These are phyloP conservation scores for Prorocentrum cordatum DNA, from an alignment of 169 alveolate genomes.

Conservation along the genomic window DNA sequence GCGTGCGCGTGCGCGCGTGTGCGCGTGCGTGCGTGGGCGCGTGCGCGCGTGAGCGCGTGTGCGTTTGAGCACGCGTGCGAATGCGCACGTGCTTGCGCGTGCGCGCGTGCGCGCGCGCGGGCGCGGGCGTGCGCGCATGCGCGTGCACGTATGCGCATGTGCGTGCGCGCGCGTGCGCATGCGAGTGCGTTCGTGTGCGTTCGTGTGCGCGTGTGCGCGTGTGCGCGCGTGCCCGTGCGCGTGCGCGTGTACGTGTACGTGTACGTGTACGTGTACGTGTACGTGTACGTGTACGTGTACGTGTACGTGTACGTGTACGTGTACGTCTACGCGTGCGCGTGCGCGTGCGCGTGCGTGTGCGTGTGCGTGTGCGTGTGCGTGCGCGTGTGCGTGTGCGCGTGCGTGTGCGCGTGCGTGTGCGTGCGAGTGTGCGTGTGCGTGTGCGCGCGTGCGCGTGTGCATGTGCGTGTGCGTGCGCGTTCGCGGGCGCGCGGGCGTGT, in stretches of 20 bases:
- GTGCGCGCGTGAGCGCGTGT: neutral
- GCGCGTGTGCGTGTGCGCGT: neutral
- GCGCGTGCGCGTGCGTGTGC: neutral
- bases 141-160: neutral
- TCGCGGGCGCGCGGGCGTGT: neutral
- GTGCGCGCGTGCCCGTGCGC: neutral
- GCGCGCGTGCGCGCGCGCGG: neutral
- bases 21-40: neutral
- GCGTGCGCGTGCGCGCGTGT: neutral
- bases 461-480: neutral
- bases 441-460: neutral
- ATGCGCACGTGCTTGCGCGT: neutral
- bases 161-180: neutral
- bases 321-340: neutral
- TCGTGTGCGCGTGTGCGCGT: neutral
- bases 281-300: neutral
- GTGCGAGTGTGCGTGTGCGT: neutral
- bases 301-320: neutral
- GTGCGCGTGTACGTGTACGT: neutral
- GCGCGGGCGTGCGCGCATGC: neutral
- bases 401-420: neutral
- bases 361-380: neutral
- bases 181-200: neutral
- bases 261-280: neutral
- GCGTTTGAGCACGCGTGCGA: neutral